Evolutionary conservation across 768 basidiomycete species (phyloP).

Genomic region (Lentinula boryana): DNA sequence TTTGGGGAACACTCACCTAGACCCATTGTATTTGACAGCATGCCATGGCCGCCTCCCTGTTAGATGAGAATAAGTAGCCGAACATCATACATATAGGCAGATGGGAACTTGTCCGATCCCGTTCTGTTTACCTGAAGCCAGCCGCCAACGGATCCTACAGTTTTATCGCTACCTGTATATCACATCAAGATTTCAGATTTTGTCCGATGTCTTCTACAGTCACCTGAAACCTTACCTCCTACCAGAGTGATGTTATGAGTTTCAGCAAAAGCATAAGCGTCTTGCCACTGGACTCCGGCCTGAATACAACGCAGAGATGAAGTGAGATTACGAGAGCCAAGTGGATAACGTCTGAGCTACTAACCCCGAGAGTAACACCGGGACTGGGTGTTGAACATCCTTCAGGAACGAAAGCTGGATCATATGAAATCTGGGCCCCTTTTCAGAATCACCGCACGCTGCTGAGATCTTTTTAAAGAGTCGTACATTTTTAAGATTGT

Average conservation of each 20-base stretch:
- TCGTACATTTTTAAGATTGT: conserved; percentile 11
- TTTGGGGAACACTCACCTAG: conserved; percentile 16
- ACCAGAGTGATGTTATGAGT: conserved; percentile 37
- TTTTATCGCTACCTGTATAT: conserved; percentile 26
- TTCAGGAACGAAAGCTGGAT: conserved; percentile 10
- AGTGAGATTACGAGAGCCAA: not conserved
- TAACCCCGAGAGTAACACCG: conserved; percentile 11
- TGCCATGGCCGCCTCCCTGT: conserved; percentile 11
- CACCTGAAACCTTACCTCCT: conserved; percentile 23
- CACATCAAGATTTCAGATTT: not conserved
- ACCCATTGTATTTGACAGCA: conserved; percentile 28
- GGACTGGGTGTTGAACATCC: conserved; percentile 3
- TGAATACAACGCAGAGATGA: conserved; percentile 10
- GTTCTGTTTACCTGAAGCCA: conserved; percentile 26
- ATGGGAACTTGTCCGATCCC: not conserved
- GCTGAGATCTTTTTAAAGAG: not conserved
- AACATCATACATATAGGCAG: not conserved
- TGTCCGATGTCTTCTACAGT: not conserved
- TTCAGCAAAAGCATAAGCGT: conserved; percentile 39
- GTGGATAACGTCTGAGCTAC: not conserved
- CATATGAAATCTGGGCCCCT: conserved; percentile 8
- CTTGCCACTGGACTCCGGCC: conserved; percentile 41
- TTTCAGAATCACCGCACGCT: not conserved
- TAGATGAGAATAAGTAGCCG: not conserved
- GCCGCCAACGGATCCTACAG: conserved; percentile 36